Evolutionary conservation across 2,329 filamentous ascomycete species (phyloP), one percentile per base, ranked within the genome.

Genomic region (Penicillium sp.): DNA sequence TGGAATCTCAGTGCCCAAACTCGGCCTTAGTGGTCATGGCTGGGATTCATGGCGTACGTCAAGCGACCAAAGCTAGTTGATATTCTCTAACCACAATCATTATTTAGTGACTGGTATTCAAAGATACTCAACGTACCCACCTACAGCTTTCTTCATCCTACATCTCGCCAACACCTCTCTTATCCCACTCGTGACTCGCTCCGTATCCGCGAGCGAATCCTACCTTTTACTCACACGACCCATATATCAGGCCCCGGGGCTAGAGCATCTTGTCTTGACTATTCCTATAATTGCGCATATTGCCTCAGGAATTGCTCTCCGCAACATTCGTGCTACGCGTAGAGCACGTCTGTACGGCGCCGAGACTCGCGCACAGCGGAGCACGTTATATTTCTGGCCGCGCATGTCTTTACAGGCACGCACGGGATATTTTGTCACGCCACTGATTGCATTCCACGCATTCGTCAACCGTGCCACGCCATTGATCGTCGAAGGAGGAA

Each of bases 201-300:
- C 85, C 40, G 80, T 93, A 6, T 73, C 84, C 8, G 79, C 82
- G 45, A 86, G 86, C 53, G 90, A 96, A 65, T 83, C 82, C 43
- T 95, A 89, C 69, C 82, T 97, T 43, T 84, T 97, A 56, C 87
- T 95, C 68, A 90, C 89, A 26, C 82, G 91, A 53, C 90, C 94
- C 43, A 83, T 93, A 68, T 97, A 97, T 74, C 91, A 96, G 69
- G 90, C 88, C 1, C 78, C 84, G 2, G 73, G 87, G 15, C 77
- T 85, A 45, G 90, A 96, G 65, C 87, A 88, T 3, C 72, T 94
- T 19, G 77, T 97, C 53, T 80, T 97, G 53, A 82, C 78, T 38
- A 68, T 88, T 2, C 89, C 91, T 2, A 74, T 95, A 21, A 67
- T 83, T 51, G 79, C 83, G 2, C 91, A 97, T 67, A 75, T 96